Percentiles rank a stretch among this genome's conserved stretches.
These are phyloP conservation scores for Candida michaelii DNA, from an alignment of 805 yeast genomes.

Conservation along the genomic window DNA sequence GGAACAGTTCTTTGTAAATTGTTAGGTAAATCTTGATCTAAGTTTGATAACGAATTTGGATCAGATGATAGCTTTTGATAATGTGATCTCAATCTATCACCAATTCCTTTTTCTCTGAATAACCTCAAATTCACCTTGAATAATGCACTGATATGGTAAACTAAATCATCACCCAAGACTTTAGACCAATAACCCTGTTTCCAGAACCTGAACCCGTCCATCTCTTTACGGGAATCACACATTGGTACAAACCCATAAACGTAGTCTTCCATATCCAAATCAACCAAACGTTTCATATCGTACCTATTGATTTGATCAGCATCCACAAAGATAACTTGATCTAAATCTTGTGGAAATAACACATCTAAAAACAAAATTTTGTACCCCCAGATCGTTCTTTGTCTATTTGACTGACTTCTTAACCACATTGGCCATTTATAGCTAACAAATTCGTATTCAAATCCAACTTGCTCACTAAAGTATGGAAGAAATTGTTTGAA, in stretches of 20 bases:
- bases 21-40: slow-evolving; percentile 94
- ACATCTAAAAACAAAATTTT: slow-evolving; percentile 86
- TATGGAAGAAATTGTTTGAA: slow-evolving; percentile 61
- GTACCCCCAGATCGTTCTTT: slow-evolving; percentile 83
- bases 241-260: slow-evolving; percentile 86
- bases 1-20: slow-evolving; percentile 68
- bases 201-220: slow-evolving; percentile 91
- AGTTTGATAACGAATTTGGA: slow-evolving; percentile 72
- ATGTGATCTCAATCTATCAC: slow-evolving; percentile 78
- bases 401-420: slow-evolving; percentile 72
- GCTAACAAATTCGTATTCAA: slow-evolving; percentile 73
- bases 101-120: slow-evolving; percentile 68
- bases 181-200: slow-evolving; percentile 87
- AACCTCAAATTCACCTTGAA: slow-evolving; percentile 73
- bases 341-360: slow-evolving; percentile 74
- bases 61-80: slow-evolving; percentile 82
- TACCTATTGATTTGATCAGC: slow-evolving; percentile 81
- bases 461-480: slow-evolving; percentile 57
- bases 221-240: slow-evolving; percentile 77
- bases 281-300: slow-evolving; percentile 67
- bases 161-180: slow-evolving; percentile 53
- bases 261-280: slow-evolving; percentile 71
- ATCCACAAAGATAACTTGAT: slow-evolving; percentile 80
- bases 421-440: slow-evolving; percentile 95
- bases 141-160: slow-evolving; percentile 82